These are phyloP conservation scores for Aspergillus phoenicis DNA, from an alignment of 2,329 filamentous ascomycete species.

Conservation along the genomic window DNA sequence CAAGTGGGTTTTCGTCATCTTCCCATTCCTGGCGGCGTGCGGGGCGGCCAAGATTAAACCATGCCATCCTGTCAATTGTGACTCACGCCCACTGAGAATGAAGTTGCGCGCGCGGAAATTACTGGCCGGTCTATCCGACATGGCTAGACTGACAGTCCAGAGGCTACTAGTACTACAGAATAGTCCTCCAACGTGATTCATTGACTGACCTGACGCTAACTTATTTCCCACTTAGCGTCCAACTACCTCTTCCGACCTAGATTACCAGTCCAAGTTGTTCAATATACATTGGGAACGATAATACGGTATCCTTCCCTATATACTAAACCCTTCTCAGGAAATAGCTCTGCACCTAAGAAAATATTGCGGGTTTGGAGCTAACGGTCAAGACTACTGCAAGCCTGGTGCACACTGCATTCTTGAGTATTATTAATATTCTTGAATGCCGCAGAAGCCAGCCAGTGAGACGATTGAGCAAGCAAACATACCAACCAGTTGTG, in stretches of 20 bases:
- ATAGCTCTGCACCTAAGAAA: neutral
- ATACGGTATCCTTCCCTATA: neutral
- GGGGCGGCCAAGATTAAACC: neutral
- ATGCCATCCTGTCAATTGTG: neutral
- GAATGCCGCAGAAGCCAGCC: neutral
- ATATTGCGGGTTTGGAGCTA: neutral
- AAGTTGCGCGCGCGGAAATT: neutral
- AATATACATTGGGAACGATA: too few species aligned
- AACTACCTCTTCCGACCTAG: neutral
- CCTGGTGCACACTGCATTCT: neutral
- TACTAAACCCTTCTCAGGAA: neutral
- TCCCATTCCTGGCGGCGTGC: neutral
- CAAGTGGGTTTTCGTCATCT: slow-evolving; percentile 2
- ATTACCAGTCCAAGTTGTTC: neutral
- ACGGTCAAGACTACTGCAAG: neutral
- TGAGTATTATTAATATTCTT: neutral
- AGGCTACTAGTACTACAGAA: too few species aligned
- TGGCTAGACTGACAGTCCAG: neutral
- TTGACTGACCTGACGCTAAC: neutral
- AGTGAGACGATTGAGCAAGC: neutral
- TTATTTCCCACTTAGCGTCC: neutral
- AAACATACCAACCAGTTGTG: neutral
- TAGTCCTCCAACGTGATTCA: neutral
- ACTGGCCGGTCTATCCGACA: neutral
- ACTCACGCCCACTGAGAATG: neutral